phyloP scores from a whole-genome alignment of 2,329 filamentous ascomycete genomes.

The Camillea tinctor region DNA sequence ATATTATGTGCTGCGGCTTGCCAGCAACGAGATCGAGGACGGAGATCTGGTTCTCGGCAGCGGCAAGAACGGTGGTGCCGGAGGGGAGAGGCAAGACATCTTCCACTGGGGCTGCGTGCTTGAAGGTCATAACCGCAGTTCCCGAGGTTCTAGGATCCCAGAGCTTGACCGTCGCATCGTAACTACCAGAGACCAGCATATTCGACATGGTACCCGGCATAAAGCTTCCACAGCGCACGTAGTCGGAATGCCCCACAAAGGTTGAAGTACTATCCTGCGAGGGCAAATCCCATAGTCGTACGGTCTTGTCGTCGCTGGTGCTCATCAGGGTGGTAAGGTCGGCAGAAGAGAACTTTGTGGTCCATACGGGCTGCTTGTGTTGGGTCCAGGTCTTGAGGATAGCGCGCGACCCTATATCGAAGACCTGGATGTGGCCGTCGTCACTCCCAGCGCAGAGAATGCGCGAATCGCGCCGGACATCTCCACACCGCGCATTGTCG shows the following conservation, averaged over 20 bases:
- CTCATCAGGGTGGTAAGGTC: slow-evolving; percentile 85
- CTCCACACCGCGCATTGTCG: slow-evolving; percentile 84
- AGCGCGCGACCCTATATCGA: slow-evolving; percentile 82
- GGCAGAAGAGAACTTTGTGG: slow-evolving; percentile 86
- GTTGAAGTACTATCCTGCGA: slow-evolving; percentile 72
- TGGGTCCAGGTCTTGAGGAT: slow-evolving; percentile 95
- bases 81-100: slow-evolving; percentile 82
- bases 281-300: slow-evolving; percentile 91
- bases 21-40: slow-evolving; percentile 92
- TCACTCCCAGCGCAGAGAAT: slow-evolving; percentile 91
- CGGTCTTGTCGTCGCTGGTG: slow-evolving; percentile 87
- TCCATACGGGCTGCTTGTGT: slow-evolving; percentile 93
- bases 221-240: slow-evolving; percentile 84
- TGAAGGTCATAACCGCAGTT: slow-evolving; percentile 82
- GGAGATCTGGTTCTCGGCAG: slow-evolving; percentile 82
- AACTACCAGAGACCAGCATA: slow-evolving; percentile 84
- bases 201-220: slow-evolving; percentile 73
- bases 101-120: slow-evolving; percentile 87
- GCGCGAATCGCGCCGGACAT: slow-evolving; percentile 83
- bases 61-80: slow-evolving; percentile 81
- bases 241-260: slow-evolving; percentile 87
- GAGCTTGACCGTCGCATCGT: slow-evolving; percentile 88
- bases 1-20: slow-evolving; percentile 80
- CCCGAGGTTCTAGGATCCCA: slow-evolving; percentile 83
- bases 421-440: slow-evolving; percentile 88